A percentile compares a stretch with the other conserved stretches of the same genome.
phyloP scores from a whole-genome alignment of 495 filamentous ascomycete species.

The Penicillium desertorum region DNA sequence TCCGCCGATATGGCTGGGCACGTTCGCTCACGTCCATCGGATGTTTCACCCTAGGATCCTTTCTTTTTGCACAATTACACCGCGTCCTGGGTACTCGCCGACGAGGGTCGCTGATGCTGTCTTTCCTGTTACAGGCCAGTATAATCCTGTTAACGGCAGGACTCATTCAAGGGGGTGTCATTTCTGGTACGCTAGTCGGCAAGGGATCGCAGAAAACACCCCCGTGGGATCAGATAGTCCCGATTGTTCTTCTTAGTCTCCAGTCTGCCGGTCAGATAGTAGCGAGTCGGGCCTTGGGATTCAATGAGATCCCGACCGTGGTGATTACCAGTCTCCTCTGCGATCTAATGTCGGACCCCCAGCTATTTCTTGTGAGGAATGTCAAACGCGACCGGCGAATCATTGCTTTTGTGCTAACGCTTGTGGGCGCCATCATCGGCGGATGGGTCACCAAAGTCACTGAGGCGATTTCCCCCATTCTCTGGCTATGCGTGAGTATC shows the following conservation, averaged over 20 bases:
- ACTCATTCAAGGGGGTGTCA: conserved; percentile 47
- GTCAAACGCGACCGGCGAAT: conserved; percentile 63
- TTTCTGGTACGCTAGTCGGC: conserved; percentile 33
- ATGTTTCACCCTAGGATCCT: conserved; percentile 53
- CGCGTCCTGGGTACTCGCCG: conserved; percentile 32
- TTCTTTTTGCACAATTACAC: conserved; percentile 42
- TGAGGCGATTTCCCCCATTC: conserved; percentile 46
- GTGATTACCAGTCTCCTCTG: conserved; percentile 68
- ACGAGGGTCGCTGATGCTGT: conserved; percentile 50
- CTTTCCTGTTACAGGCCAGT: conserved; percentile 54
- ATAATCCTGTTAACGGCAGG: conserved; percentile 56
- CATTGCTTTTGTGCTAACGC: conserved; percentile 52
- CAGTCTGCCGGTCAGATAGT: conserved; percentile 70
- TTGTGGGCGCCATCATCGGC: conserved; percentile 60
- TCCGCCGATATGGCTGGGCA: conserved; percentile 55
- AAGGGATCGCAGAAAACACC: conserved; percentile 2
- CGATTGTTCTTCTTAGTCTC: conserved; percentile 63
- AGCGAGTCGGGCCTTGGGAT: conserved; percentile 58
- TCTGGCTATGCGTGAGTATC: conserved; percentile 58
- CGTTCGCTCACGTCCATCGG: conserved; percentile 56
- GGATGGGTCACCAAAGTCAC: conserved; percentile 60
- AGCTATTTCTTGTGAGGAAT: conserved; percentile 54
- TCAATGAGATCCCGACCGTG: conserved; percentile 68
- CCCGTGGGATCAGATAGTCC: conserved; percentile 35
- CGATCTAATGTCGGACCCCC: conserved; percentile 61